A percentile compares a stretch with the other conserved stretches of the same genome.
Conservation (phyloP, 1,284 basidiomycete genomes). For the Cutaneotrichosporon spelunceum region DNA sequence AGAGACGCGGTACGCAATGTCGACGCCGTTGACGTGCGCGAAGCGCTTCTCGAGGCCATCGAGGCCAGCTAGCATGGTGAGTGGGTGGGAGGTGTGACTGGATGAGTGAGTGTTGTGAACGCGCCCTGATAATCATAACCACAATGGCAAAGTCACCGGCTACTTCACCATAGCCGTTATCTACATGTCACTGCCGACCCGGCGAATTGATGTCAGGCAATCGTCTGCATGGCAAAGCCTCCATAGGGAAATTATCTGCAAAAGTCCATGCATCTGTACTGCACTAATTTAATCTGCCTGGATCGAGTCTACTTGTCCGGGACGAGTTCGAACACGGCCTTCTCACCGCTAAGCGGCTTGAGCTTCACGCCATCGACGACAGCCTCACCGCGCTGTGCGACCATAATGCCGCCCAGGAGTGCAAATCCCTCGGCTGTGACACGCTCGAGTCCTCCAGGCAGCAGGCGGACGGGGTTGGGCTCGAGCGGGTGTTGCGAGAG, state of each 20-base stretch:
- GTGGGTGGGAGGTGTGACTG: neutral
- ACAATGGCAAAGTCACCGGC: neutral
- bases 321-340: constrained; percentile 1
- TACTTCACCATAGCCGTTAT: neutral
- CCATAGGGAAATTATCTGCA: too few relatives aligned
- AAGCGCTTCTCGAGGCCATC: neutral
- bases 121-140: too few relatives aligned
- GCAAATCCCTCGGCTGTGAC: constrained; percentile 14
- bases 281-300: too few relatives aligned
- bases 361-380: constrained; percentile 2
- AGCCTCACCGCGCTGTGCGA: neutral
- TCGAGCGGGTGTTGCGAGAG: neutral
- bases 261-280: too few relatives aligned
- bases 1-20: neutral
- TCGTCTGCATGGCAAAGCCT: too few relatives aligned
- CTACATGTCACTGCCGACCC: neutral
- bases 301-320: neutral
- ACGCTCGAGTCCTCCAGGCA: constrained; percentile 16
- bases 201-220: too few relatives aligned
- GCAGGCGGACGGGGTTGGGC: constrained; percentile 16
- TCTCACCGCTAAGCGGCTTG: constrained; percentile 17
- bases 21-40: constrained; percentile 4
- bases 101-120: neutral
- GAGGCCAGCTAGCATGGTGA: neutral
- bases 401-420: constrained; percentile 9